These are phyloP conservation scores for Fusarium hostae DNA, from an alignment of 2,329 filamentous ascomycete species.

Conservation along the genomic window DNA sequence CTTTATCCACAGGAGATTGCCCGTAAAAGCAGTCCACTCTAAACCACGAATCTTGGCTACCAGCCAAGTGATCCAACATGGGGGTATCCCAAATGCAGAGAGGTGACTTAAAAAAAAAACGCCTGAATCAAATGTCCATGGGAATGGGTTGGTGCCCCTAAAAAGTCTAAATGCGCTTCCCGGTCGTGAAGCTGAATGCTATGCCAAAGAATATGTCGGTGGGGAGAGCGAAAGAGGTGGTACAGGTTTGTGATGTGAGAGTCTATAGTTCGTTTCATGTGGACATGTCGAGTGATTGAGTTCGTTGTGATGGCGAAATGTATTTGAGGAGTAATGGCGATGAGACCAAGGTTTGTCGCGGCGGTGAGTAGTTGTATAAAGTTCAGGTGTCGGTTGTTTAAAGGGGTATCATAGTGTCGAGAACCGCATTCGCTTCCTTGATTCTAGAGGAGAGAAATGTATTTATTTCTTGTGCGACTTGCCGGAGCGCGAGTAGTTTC, in stretches of 20 bases:
- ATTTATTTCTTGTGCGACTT: slow-evolving; percentile 49
- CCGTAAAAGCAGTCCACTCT: not conserved
- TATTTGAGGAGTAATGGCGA: slow-evolving; percentile 4
- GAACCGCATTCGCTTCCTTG: slow-evolving; percentile 13
- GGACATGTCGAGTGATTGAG: slow-evolving; percentile 27
- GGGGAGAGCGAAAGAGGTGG: slow-evolving; percentile 24
- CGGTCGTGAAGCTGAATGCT: slow-evolving; percentile 21
- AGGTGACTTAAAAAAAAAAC: slow-evolving; percentile 27
- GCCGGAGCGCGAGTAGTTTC: slow-evolving; percentile 42
- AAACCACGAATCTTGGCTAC: slow-evolving; percentile 1
- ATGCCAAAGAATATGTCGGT: slow-evolving; percentile 11
- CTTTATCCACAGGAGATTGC: slow-evolving; percentile 2
- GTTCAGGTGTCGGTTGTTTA: slow-evolving; percentile 12
- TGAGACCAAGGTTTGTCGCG: slow-evolving; percentile 13
- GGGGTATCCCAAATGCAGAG: slow-evolving; percentile 42
- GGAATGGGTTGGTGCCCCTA: not conserved
- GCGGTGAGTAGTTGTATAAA: slow-evolving; percentile 10
- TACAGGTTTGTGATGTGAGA: slow-evolving; percentile 23
- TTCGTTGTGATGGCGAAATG: slow-evolving; percentile 23
- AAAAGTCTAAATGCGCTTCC: slow-evolving; percentile 41
- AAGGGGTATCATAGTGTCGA: slow-evolving; percentile 39
- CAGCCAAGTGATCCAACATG: slow-evolving; percentile 27
- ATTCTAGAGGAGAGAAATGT: not conserved
- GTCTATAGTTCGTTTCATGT: slow-evolving; percentile 40
- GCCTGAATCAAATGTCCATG: slow-evolving; percentile 26